A percentile compares a stretch with the other conserved stretches of the same genome.
These are phyloP conservation scores for Colletotrichum sp. DNA, from an alignment of 2,329 filamentous ascomycete genomes.

Conservation along the genomic window DNA sequence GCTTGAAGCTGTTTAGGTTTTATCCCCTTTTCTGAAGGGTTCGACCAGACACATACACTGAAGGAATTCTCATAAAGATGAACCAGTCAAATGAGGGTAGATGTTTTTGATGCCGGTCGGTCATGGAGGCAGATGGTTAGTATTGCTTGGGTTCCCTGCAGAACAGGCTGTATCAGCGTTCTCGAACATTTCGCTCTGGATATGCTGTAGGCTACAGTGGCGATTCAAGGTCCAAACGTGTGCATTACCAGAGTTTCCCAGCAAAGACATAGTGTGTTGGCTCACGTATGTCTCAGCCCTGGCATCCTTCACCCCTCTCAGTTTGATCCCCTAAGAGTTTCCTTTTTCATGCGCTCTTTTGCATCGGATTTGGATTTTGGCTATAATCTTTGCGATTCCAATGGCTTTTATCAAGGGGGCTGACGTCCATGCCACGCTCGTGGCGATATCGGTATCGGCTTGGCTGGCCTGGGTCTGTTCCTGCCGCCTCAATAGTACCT, in stretches of 20 bases:
- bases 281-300: not conserved
- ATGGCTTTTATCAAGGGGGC: not conserved
- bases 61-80: not conserved
- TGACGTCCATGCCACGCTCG: not conserved
- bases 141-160: not conserved
- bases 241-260: not conserved
- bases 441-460: not conserved
- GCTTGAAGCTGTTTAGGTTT: not conserved
- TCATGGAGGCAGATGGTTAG: not conserved
- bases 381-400: not conserved
- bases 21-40: not conserved
- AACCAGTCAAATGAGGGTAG: not conserved
- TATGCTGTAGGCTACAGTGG: not conserved
- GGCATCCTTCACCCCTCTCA: not conserved
- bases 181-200: not conserved
- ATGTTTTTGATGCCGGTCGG: not conserved
- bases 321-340: not conserved
- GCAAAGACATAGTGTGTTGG: not conserved
- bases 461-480: not conserved
- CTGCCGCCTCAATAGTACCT: not conserved
- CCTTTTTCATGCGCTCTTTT: not conserved
- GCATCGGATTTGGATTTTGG: not conserved
- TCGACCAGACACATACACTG: accelerated
- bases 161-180: not conserved
- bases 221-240: not conserved